phyloP scores from a whole-genome alignment of 129 eudicot species.

The Pseudognaphalium luteoalbum region DNA sequence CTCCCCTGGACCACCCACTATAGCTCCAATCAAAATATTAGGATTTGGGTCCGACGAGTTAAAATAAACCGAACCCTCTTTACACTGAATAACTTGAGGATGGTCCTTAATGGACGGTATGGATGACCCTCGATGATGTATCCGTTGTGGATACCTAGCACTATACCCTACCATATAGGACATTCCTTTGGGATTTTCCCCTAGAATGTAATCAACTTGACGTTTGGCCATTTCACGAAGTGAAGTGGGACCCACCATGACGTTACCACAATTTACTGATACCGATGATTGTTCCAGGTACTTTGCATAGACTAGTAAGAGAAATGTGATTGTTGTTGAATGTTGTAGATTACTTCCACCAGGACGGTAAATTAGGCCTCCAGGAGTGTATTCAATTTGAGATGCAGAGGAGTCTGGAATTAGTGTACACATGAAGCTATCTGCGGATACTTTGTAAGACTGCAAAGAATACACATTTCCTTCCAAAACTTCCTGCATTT shows the following conservation, averaged over 20 bases:
- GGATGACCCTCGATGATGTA: slow-evolving; percentile 92
- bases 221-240: slow-evolving; percentile 68
- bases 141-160: slow-evolving; percentile 62
- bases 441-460: slow-evolving; percentile 84
- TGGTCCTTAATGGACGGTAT: slow-evolving; percentile 70
- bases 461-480: slow-evolving; percentile 49
- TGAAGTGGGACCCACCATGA: slow-evolving; percentile 46
- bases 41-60: slow-evolving; percentile 73
- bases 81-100: slow-evolving; percentile 68
- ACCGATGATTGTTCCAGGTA: slow-evolving; percentile 54
- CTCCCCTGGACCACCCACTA: slow-evolving; percentile 91
- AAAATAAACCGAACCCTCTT: slow-evolving; percentile 69
- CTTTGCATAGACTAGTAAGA: slow-evolving; percentile 69
- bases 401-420: slow-evolving; percentile 76
- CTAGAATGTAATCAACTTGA: slow-evolving; percentile 89
- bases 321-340: slow-evolving; percentile 74
- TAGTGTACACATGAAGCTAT: slow-evolving; percentile 82
- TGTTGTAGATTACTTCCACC: slow-evolving; percentile 93
- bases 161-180: slow-evolving; percentile 98
- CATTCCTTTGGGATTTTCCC: slow-evolving; percentile 88
- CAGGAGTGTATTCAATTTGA: slow-evolving; percentile 70
- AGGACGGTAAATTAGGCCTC: slow-evolving; percentile 78
- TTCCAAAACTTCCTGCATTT: slow-evolving; percentile 73
- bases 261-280: slow-evolving; percentile 59
- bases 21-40: slow-evolving; percentile 70